Base-by-base conservation (phyloP, 257 asterid genomes). In the Plantago elongata region DNA sequence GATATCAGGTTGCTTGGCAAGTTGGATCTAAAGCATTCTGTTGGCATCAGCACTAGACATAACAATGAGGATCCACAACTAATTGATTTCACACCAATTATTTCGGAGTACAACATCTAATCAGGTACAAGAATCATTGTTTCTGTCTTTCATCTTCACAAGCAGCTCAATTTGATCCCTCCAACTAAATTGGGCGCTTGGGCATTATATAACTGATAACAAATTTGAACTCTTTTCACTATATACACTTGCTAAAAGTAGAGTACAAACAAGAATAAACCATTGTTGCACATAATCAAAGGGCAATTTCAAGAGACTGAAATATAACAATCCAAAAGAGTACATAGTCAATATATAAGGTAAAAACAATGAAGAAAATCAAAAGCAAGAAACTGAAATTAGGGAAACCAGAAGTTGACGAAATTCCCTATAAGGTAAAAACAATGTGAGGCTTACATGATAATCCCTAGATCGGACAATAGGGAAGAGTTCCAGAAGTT, bases 381-480 rank as follows among this genome's bases (percentile, higher is more conserved):
- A n/a, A n/a, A n/a, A n/a, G n/a, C n/a, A n/a, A n/a, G n/a, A n/a
- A n/a, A n/a, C n/a, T n/a, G n/a, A n/a, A n/a, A n/a, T n/a, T n/a
- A n/a, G n/a, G n/a, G n/a, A n/a, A n/a, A n/a, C n/a, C n/a, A n/a
- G n/a, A n/a, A n/a, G n/a, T n/a, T n/a, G n/a, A n/a, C n/a, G n/a
- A n/a, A n/a, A n/a, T n/a, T n/a, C n/a, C n/a, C n/a, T 34, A n/a
- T 34, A 56, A n/a, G 9, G 38, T 11, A n/a, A 30, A 8, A 16
- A 5, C 29, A 15, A 15, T 9, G 15, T 11, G 11, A 42, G 57
- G 16, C 51, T 67, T 76, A 87, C 96, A 46, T 69, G 80, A 73
- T 59, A 84, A 80, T 87, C 96, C 22, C 83, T 84, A 50, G 85
- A 60, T 50, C 96, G 86, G 65, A 77, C 85, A 42, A 85, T 69